Evolutionary conservation across 805 yeast species (phyloP).

Genomic region (Saccharomyces paradoxus): DNA sequence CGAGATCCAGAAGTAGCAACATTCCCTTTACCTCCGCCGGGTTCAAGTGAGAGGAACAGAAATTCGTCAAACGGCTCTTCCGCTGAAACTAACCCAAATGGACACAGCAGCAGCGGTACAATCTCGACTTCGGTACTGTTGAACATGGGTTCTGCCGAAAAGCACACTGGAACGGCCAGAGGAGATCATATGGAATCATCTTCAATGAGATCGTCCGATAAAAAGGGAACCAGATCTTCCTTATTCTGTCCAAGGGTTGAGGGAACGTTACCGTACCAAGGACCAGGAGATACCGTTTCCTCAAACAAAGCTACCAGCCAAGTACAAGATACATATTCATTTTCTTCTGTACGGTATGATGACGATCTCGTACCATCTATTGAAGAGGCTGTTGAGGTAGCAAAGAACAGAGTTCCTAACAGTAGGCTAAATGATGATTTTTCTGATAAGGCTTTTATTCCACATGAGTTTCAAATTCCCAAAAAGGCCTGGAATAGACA

Average conservation of each 20-base stretch:
- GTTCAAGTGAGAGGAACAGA: not conserved
- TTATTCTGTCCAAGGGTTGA: not conserved
- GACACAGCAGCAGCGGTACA: constrained; percentile 6
- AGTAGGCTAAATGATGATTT: not conserved
- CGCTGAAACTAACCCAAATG: not conserved
- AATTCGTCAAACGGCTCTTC: not conserved
- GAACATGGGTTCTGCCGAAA: not conserved
- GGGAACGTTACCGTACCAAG: not conserved
- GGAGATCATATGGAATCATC: not conserved
- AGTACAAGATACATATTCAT: not conserved
- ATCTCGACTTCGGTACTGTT: constrained; percentile 8
- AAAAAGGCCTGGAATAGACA: constrained; percentile 7
- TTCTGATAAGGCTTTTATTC: constrained; percentile 4
- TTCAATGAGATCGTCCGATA: not conserved
- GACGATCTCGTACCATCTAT: constrained; percentile 10
- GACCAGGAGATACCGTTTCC: not conserved
- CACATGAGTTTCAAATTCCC: constrained; percentile 12
- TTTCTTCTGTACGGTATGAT: constrained; percentile 3
- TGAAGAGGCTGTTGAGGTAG: constrained; percentile 16
- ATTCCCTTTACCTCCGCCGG: not conserved
- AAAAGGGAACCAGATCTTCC: not conserved
- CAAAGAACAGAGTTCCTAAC: constrained; percentile 9
- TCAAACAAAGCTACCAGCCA: not conserved
- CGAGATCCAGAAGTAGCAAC: not conserved
- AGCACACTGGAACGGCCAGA: not conserved